Base-by-base conservation (phyloP, 2,329 filamentous ascomycete genomes). In the Lojkania enalia region DNA sequence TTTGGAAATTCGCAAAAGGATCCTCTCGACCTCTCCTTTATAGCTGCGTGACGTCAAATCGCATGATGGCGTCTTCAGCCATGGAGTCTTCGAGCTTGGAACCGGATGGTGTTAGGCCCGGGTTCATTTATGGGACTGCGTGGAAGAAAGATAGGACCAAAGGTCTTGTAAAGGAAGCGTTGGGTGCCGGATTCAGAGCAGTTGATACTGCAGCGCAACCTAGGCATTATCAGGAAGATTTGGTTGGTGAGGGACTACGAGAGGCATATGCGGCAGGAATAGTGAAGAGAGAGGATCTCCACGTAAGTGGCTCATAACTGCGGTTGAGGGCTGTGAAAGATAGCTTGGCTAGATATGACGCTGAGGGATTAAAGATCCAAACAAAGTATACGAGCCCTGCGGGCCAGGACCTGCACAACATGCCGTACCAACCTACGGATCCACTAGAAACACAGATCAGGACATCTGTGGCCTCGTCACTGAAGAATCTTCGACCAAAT, bases 121-220 rank as follows among this genome's bases (percentile, higher is more conserved):
- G 71, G 3, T 77, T 82, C 52, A 71, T 94, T 51, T 94, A 94
- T 66, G 88, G 88, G 39, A 92, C 88, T 2, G 88, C 88, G n/a
- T 92, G 88, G 88, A 94, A 94, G 68, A 85, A 86, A 59, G 82
- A 85, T 1, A 71, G 71, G 14, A 90, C 87, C 0, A 77, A 79
- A 15, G 74, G 80, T 42, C 75, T 92, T 2, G 88, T 94, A 16
- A 81, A 85, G 56, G 69, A 78, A 51, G 88, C 89, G 2, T 63
- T 94, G 23, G 75, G 75, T 33, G 73, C 80, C 33, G 88, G 88
- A 4, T 94, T 92, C 57, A 78, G 83, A 21, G 86, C 76, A 35
- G 72, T 94, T 48, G 88, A 94, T 62, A 92, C 88, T 0, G 88
- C 88, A 7, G 86, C 85, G 13, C 87, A 90, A 67, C 87, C 87